Evolutionary conservation across 192 early-diverging fungal species (phyloP).

Genomic region (Anaeromyces robustus): DNA sequence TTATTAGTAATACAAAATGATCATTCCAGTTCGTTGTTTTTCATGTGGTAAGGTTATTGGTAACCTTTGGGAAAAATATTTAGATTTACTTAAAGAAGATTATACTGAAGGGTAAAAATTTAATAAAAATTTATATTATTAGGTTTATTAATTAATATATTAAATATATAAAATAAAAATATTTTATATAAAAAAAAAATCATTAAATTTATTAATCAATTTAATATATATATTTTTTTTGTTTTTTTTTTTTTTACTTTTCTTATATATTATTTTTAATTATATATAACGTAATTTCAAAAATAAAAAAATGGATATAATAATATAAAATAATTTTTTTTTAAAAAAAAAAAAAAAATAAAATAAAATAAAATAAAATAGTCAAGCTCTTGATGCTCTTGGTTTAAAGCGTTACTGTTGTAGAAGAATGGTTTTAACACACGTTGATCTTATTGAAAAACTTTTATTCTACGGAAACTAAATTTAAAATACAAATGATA

Average conservation of each 20-base stretch:
- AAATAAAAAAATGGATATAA: no score
- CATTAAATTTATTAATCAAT: no score
- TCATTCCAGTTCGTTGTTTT: conserved; percentile 97
- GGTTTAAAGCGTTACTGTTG: conserved; percentile 80
- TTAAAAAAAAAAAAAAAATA: no score
- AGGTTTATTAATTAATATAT: no score
- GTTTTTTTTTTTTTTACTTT: background rate
- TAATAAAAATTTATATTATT: background rate
- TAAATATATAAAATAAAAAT: no score
- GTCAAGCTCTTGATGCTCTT: conserved; percentile 28
- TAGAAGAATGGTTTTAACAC: conserved; percentile 92
- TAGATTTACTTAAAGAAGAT: conserved; percentile 59
- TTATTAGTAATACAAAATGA: conserved; percentile 43
- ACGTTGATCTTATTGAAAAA: conserved; percentile 97
- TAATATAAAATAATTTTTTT: no score
- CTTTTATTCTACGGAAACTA: conserved; percentile 78
- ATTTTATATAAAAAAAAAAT: no score
- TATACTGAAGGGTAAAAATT: conserved; percentile 55
- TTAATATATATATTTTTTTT: no score
- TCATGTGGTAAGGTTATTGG: conserved; percentile 97
- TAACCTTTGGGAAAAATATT: conserved; percentile 91
- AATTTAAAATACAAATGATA: background rate
- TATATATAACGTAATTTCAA: no score
- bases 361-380: no score
- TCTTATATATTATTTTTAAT: conserved; percentile 2